These are phyloP conservation scores for Triticum dicoccoides DNA, from an alignment of 176 grass and related monocot genomes.

Conservation along the genomic window DNA sequence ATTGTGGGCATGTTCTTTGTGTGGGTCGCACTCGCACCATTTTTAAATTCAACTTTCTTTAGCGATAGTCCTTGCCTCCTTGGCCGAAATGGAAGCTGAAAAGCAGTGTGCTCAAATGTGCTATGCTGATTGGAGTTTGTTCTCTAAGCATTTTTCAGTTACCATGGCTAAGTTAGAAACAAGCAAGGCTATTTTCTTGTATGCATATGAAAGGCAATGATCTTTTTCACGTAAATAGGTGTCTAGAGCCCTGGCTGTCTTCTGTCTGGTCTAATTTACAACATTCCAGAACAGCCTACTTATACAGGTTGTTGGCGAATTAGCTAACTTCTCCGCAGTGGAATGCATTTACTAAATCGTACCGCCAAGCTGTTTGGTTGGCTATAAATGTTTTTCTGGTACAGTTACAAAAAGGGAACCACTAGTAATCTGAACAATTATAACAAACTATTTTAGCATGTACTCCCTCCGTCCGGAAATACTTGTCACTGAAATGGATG, in stretches of 20 bases:
- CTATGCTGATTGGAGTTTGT: not conserved
- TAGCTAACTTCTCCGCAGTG: conserved; percentile 6
- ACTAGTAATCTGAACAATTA: not conserved
- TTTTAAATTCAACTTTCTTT: not conserved
- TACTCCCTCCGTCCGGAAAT: no score
- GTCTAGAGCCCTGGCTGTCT: not conserved
- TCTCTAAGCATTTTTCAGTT: not conserved
- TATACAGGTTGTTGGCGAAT: not conserved
- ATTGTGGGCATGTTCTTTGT: not conserved
- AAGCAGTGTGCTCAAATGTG: not conserved
- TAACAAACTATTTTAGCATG: not conserved
- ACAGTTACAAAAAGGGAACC: not conserved
- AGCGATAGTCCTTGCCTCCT: not conserved
- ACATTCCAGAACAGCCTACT: not conserved
- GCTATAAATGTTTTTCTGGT: not conserved
- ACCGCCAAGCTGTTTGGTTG: not conserved
- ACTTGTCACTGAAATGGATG: no score
- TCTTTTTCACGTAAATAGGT: conserved; percentile 19
- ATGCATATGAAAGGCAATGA: not conserved
- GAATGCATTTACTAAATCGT: conserved; percentile 6
- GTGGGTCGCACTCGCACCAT: not conserved
- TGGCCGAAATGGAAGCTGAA: not conserved
- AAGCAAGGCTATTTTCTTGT: not conserved
- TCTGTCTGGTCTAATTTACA: conserved; percentile 3
- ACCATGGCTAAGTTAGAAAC: not conserved